Base-by-base conservation (phyloP, 768 basidiomycete genomes). In the Psilocybe cubensis region DNA sequence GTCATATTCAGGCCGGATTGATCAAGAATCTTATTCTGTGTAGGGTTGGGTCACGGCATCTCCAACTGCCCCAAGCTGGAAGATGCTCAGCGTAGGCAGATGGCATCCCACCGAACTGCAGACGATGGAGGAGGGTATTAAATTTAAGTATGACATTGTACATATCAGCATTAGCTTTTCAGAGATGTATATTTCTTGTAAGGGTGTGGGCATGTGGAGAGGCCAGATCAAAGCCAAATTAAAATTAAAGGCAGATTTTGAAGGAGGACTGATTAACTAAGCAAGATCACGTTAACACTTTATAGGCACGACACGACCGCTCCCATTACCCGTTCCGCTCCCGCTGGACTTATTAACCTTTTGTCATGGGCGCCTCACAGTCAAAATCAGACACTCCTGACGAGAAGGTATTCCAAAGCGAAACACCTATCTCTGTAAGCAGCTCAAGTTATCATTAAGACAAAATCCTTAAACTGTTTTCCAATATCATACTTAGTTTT, bases 21-120 rank as follows among this genome's bases (percentile, higher is more conserved):
- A 24, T 14, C 54, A 35, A 27, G 57, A 17, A 54, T 25, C 56
- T 51, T 35, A 48, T 41, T 55, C n/a, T 25, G 57, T 4, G 8
- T 66, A 91, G 91, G 95, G 70, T 85, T 99, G 55, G 97, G 96
- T 17, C 97, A 99, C 65, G 87, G 86, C 21, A 92, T 98, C 54
- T 87, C 89, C 7, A 96, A 96, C 67, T 99, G 97, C 68, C 97
- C 97, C 18, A 99, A 98, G 73, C 77, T 97, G 60, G 96, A 98
- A 73, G 97, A 99, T 63, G 83, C 87, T 0, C 94, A 97, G 68
- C 79, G 96, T 50, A 76, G 97, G 65, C 90, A 91, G 72, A 89
- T 96, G 84, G 95, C 94, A 10, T 87, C 91, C 21, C 94, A 96
- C 66, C 78, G 93, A 41, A 82, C 82, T 46, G 76, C 77, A 9